Base-by-base conservation (phyloP, 2,329 filamentous ascomycete genomes). In the Arthrobotrys musiformis region DNA sequence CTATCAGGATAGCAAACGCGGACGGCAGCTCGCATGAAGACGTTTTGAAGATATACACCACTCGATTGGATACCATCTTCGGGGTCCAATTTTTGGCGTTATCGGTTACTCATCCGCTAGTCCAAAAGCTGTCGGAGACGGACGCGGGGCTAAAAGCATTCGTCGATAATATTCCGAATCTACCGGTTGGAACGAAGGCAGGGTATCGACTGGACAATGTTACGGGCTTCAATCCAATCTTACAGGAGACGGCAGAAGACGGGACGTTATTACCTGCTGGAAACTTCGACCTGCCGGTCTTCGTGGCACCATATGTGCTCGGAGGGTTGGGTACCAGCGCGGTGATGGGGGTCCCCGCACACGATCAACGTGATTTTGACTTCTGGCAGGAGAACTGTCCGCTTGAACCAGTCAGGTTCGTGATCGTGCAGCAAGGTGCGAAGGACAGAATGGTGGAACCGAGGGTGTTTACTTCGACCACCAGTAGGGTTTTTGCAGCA, bases 261-360 rank as follows among this genome's bases (percentile, higher is more conserved):
- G 60, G 52, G 50, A 69, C 50, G 58, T 42, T 66, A 44, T 46
- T 40, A 60, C 64, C 58, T 40, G 0, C 82, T 88, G 9, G 86
- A 88, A 6, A 83, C 84, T 7, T 87, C 35, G 87, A 88, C 81
- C 80, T 96, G 4, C 93, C 93, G 0, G 86, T 97, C 4, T 97
- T 91, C 81, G 91, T 92, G 22, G 92, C 93, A 8, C 90, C 93
- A 0, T 97, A 97, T 81, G 93, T 97, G 9, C 86, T 96, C 4
- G 91, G 91, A 26, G 92, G 93, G 81, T 95, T 96, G 80, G 93
- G 93, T 15, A 91, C 93, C 79, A 93, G 93, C 0, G 93, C 93
- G 8, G 91, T 97, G 1, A 97, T 97, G 93, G 93, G 93, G 48
- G 93, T 97, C 6, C 93, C 93, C 0, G 93, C 90, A 1, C 93